Percentiles rank a stretch among this genome's conserved stretches.
These are phyloP conservation scores for Trichoderma cornu-damae DNA, from an alignment of 2,329 filamentous ascomycete species.

Conservation along the genomic window DNA sequence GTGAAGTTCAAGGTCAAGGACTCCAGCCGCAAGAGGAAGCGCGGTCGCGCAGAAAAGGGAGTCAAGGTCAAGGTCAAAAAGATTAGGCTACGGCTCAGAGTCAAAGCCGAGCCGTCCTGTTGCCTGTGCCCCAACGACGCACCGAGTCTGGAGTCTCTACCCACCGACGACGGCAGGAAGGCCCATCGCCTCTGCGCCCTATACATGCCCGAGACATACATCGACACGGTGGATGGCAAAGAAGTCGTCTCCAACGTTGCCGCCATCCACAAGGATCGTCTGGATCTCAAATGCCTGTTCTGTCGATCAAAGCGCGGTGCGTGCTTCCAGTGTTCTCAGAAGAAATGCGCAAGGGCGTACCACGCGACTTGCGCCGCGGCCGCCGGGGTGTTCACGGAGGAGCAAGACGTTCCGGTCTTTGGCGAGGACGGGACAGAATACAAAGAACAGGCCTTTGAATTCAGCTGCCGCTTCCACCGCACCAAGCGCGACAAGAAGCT, in stretches of 20 bases:
- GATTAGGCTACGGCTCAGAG: constrained; percentile 70
- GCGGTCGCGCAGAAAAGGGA: constrained; percentile 33
- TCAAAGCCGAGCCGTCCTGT: constrained; percentile 71
- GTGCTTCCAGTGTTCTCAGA: constrained; percentile 93
- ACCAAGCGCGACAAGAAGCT: constrained; percentile 76
- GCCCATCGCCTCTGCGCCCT: constrained; percentile 85
- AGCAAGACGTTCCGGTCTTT: constrained; percentile 78
- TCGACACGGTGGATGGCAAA: constrained; percentile 63
- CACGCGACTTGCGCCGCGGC: constrained; percentile 92
- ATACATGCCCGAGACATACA: constrained; percentile 88
- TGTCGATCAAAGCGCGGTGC: constrained; percentile 93
- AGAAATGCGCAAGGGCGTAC: constrained; percentile 89
- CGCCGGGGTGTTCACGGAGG: constrained; percentile 86
- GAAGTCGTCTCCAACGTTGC: constrained; percentile 74
- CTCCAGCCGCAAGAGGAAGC: constrained; percentile 58
- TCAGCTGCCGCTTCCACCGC: constrained; percentile 91
- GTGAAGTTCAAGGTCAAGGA: constrained; percentile 61
- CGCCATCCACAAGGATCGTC: constrained; percentile 77
- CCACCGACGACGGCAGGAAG: constrained; percentile 80
- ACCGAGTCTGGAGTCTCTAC: constrained; percentile 71
- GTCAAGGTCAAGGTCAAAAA: constrained; percentile 63
- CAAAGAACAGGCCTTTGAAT: constrained; percentile 84
- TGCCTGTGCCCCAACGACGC: constrained; percentile 90
- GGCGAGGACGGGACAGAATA: constrained; percentile 90
- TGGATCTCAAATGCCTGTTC: constrained; percentile 90